These are phyloP conservation scores for Pichia sp. DNA, from an alignment of 1,139 yeast species.

Conservation along the genomic window DNA sequence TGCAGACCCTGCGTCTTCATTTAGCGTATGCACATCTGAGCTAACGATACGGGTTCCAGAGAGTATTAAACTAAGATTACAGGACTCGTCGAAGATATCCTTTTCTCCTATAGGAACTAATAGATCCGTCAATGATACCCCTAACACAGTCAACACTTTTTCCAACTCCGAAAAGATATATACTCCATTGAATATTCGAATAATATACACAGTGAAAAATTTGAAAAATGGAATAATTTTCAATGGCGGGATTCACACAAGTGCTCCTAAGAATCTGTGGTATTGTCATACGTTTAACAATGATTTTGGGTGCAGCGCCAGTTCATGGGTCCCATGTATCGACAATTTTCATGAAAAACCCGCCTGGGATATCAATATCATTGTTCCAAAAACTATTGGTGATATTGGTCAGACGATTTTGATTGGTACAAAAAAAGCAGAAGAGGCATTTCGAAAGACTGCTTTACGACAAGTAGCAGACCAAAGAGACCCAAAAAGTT, in stretches of 20 bases:
- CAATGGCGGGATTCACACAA: slow-evolving; percentile 46
- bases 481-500: too few species aligned
- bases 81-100: slow-evolving; percentile 49
- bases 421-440: slow-evolving; percentile 34
- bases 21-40: slow-evolving; percentile 60
- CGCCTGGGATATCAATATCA: slow-evolving; percentile 87
- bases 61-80: slow-evolving; percentile 55
- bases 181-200: slow-evolving; percentile 68
- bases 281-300: slow-evolving; percentile 84
- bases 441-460: slow-evolving; percentile 26
- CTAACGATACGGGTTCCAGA: slow-evolving; percentile 70
- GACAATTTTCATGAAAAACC: slow-evolving; percentile 86
- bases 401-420: slow-evolving; percentile 51
- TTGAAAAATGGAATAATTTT: slow-evolving; percentile 77
- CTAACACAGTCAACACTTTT: slow-evolving; percentile 39
- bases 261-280: slow-evolving; percentile 48
- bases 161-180: slow-evolving; percentile 42
- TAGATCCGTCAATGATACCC: slow-evolving; percentile 37
- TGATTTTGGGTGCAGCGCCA: slow-evolving; percentile 74
- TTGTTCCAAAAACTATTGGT: slow-evolving; percentile 74
- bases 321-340: slow-evolving; percentile 95
- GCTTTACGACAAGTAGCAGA: slow-evolving; percentile 36
- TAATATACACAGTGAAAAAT: slow-evolving; percentile 62
- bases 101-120: slow-evolving; percentile 37
- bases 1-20: slow-evolving; percentile 48